Conservation (phyloP, 257 asterid genomes). For the Lavandula angustifolia region DNA sequence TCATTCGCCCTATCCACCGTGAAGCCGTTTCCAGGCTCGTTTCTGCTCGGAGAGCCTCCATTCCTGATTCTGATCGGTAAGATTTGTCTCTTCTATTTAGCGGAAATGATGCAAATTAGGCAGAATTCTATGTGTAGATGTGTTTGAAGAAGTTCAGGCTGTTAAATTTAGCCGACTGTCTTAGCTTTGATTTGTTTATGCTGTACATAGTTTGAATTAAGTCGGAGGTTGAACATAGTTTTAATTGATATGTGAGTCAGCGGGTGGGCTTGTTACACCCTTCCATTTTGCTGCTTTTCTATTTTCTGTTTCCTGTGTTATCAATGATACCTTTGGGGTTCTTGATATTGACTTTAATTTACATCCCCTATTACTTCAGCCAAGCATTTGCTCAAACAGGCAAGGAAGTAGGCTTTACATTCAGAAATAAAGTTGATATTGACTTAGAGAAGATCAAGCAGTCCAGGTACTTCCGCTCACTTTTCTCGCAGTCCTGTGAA, state of each 20-base stretch:
- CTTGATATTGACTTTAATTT: conserved; percentile 27
- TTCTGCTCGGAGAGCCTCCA: conserved; percentile 57
- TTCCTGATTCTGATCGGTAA: conserved; percentile 80
- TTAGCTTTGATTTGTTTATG: conserved; percentile 15
- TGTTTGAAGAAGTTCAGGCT: conserved; percentile 1
- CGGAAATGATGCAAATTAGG: not conserved
- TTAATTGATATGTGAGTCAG: conserved; percentile 3
- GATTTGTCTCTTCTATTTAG: not conserved
- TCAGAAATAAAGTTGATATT: conserved; percentile 58
- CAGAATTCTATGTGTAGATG: not conserved
- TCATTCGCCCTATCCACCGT: conserved; percentile 77
- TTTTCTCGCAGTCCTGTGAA: conserved; percentile 49
- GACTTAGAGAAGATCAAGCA: conserved; percentile 66
- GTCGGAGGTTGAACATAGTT: not conserved
- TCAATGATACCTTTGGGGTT: not conserved
- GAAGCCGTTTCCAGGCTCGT: conserved; percentile 73
- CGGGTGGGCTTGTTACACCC: not conserved
- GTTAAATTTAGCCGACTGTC: not conserved
- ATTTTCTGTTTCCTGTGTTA: not conserved
- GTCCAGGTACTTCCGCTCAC: conserved; percentile 66
- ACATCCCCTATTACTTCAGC: conserved; percentile 42
- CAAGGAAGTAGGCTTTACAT: conserved; percentile 58
- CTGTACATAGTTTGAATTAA: conserved; percentile 8
- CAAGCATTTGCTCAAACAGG: conserved; percentile 96
- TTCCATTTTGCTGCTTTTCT: conserved; percentile 7